Evolutionary conservation across 2,329 filamentous ascomycete genomes (phyloP).

Genomic region (Cercospora zeae-maydis): DNA sequence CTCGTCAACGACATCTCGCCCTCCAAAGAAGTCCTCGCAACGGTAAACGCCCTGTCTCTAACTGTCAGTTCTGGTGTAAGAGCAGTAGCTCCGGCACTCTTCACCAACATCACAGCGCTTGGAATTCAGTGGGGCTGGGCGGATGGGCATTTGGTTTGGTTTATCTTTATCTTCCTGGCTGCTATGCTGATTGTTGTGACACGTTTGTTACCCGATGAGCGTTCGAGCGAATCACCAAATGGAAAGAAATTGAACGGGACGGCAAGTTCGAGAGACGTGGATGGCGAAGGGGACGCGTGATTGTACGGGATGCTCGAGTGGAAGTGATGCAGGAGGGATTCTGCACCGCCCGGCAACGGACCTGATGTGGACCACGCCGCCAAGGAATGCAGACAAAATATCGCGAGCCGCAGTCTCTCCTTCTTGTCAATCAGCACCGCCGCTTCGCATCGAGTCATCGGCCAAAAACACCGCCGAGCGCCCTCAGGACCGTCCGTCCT

Average conservation of each 20-base stretch:
- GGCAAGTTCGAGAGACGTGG: background rate
- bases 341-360: too few relatives aligned
- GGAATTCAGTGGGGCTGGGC: conserved; percentile 61
- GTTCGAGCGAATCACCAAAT: background rate
- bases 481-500: too few relatives aligned
- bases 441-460: too few relatives aligned
- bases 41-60: conserved; percentile 66
- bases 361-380: too few relatives aligned
- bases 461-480: too few relatives aligned
- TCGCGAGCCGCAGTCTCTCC: too few relatives aligned
- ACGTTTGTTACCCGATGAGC: background rate
- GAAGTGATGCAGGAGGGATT: too few relatives aligned
- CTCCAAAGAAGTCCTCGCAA: conserved; percentile 61
- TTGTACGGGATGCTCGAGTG: too few relatives aligned
- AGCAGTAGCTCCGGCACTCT: conserved; percentile 62
- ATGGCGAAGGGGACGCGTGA: background rate
- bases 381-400: too few relatives aligned
- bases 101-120: conserved; percentile 65
- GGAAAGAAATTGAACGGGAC: background rate
- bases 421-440: too few relatives aligned
- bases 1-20: conserved; percentile 72
- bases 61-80: conserved; percentile 60
- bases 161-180: conserved; percentile 49
- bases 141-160: conserved; percentile 63
- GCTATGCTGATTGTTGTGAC: conserved; percentile 2